Base-by-base conservation (phyloP, 2,329 filamentous ascomycete genomes). In the Clonostachys byssicola region DNA sequence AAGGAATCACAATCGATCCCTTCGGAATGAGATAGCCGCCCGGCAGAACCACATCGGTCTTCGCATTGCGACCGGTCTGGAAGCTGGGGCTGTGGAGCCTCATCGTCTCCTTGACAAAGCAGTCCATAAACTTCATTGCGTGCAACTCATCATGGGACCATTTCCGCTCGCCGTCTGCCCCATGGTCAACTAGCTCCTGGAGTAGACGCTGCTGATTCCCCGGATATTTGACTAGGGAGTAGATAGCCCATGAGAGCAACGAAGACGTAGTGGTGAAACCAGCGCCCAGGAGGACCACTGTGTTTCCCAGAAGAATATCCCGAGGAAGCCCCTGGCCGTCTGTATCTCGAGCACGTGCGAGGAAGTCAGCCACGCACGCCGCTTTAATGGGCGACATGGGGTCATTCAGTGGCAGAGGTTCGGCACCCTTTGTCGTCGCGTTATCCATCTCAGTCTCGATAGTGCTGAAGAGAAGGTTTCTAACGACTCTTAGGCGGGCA, bases 261-360 rank as follows among this genome's bases (percentile, higher is more conserved):
- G 77, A 77, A 4, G 72, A 75, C 1, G 77, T 84, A 1, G 80
- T 84, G 2, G 76, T 81, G 63, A 84, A 84, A 17, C 81, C 81
- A 3, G 80, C 80, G 5, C 68, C 80, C 1, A 73, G 77, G 7
- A 72, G 71, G 4, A 82, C 76, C 3, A 81, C 63, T 0, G 81
- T 62, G 0, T 1, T 52, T 49, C 40, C 56, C 54, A 20, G 10
- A 5, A 66, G 53, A 2, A 57, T 53, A 10, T 54, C 42, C 1
- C 65, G 60, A 0, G 79, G 75, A 1, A 83, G 60, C 49, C 78
- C 76, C 45, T 79, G 68, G 35, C 80, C 80, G 41, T 77, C 73
- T 52, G 59, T 70, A 49, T 83, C 79, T 6, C 65, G 71, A 3
- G 78, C 79, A 12, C 78, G 74, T 3, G 73, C 59, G 7, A 73